A percentile compares a stretch with the other conserved stretches of the same genome.
phyloP scores from a whole-genome alignment of 768 basidiomycete genomes.

The Pisolithus microcarpus region DNA sequence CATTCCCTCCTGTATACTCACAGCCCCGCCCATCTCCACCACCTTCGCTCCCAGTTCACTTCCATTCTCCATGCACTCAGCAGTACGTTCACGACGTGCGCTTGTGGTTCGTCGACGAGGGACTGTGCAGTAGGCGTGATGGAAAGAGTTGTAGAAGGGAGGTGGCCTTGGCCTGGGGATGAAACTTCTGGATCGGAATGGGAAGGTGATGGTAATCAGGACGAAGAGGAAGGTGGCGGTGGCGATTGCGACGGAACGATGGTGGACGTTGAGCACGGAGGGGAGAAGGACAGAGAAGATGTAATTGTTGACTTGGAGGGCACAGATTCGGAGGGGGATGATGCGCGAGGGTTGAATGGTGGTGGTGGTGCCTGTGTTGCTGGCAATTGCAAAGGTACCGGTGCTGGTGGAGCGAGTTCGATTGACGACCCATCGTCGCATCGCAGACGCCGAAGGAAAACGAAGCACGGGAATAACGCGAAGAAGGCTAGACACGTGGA shows the following conservation, averaged over 20 bases:
- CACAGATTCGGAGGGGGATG: background rate
- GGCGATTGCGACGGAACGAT: background rate
- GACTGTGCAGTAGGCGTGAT: constrained; percentile 62
- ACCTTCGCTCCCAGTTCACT: constrained; percentile 58
- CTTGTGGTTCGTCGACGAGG: constrained; percentile 55
- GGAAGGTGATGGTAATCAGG: background rate
- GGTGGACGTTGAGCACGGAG: background rate
- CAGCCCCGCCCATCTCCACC: constrained; percentile 42
- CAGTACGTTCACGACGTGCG: constrained; percentile 68
- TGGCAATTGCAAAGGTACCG: too few species aligned
- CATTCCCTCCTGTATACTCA: background rate
- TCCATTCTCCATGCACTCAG: constrained; percentile 63
- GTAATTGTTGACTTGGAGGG: background rate
- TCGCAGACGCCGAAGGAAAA: background rate
- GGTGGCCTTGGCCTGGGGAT: constrained; percentile 25
- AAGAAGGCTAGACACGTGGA: constrained; percentile 24
- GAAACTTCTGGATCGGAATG: background rate
- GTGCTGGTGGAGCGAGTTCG: too few species aligned
- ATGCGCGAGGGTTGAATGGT: background rate
- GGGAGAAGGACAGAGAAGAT: background rate
- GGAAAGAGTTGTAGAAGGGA: constrained; percentile 51
- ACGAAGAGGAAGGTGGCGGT: too few species aligned
- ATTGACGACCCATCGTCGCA: too few species aligned
- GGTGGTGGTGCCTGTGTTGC: too few species aligned
- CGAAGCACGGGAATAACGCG: background rate